A percentile compares a stretch with the other conserved stretches of the same genome.
Conservation (phyloP, 179 eudicot species). For the Carnegiea gigantea region DNA sequence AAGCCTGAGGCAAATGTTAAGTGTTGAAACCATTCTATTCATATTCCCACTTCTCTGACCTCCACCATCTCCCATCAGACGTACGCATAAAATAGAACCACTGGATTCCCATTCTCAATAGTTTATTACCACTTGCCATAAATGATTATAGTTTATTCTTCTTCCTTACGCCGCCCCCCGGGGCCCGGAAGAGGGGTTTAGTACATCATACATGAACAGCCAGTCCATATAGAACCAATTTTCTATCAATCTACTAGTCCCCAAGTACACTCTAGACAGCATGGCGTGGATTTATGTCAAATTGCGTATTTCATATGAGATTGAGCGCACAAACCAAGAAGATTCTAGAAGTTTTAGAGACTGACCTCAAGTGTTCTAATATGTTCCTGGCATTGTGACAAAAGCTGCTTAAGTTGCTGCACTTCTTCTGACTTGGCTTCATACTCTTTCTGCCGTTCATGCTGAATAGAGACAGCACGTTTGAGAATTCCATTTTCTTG, state of each 20-base stretch:
- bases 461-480: constrained; percentile 50
- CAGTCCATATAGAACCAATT: neutral
- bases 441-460: constrained; percentile 46
- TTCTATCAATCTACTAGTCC: neutral
- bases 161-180: neutral
- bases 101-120: neutral
- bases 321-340: neutral
- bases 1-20: too few species aligned
- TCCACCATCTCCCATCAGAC: neutral
- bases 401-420: constrained; percentile 42
- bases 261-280: neutral
- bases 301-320: neutral
- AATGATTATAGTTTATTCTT: neutral
- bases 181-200: neutral
- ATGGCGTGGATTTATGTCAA: neutral
- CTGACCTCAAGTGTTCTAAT: constrained; percentile 44
- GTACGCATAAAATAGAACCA: neutral
- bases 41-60: neutral
- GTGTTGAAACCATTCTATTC: neutral
- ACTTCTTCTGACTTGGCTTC: constrained; percentile 39
- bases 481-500: constrained; percentile 44
- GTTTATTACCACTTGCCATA: neutral
- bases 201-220: neutral
- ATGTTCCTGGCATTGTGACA: constrained; percentile 48
- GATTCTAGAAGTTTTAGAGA: neutral